Evolutionary conservation across 2,329 filamentous ascomycete species (phyloP), one percentile per base, ranked within the genome.

Genomic region (Phialemoniopsis sp.): DNA sequence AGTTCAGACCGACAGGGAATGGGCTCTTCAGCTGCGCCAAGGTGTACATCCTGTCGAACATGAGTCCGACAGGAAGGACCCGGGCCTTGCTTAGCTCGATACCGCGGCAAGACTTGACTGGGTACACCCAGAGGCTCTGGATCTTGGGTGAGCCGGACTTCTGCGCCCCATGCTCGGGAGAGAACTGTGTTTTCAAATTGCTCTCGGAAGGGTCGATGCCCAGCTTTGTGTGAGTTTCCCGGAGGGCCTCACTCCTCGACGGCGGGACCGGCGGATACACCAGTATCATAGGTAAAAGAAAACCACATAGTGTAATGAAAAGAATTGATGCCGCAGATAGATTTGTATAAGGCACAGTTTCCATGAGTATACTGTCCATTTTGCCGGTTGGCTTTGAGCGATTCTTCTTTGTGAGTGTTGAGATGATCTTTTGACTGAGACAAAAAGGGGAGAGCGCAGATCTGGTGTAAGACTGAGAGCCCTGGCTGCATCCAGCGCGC

Each of bases 21-120:
- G 67, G 64, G 51, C 66, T 70, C 56, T 67, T 67, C 44, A 76
- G 67, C 59, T 90, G 84, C 2, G 86, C 89, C 56, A 96, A 87
- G 35, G 80, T 84, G 66, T 89, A 95, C 49, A 91, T 77, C 6
- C 89, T 79, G 62, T 96, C 89, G 59, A 85, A 86, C 56, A 84
- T 76, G 41, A 95, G 70, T 3, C 89, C 89, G 3, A 78, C 78
- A 6, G 78, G 67, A 34, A 87, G 63, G 13, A 93, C 72, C 39
- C 78, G 74, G 43, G 77, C 78, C 44, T 72, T 66, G 37, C 76
- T 64, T 34, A 95, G 62, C 62, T 93, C 87, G 39, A 95, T 80
- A 19, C 85, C 86, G 40, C 68, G 70, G 58, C 89, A 95, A 41
- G 85, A 88, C 64, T 94, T 91, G 58, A 95, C 66, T 1, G 90